Conservation (phyloP, 352 stramenopile species). For the Globisporangium nunn region DNA sequence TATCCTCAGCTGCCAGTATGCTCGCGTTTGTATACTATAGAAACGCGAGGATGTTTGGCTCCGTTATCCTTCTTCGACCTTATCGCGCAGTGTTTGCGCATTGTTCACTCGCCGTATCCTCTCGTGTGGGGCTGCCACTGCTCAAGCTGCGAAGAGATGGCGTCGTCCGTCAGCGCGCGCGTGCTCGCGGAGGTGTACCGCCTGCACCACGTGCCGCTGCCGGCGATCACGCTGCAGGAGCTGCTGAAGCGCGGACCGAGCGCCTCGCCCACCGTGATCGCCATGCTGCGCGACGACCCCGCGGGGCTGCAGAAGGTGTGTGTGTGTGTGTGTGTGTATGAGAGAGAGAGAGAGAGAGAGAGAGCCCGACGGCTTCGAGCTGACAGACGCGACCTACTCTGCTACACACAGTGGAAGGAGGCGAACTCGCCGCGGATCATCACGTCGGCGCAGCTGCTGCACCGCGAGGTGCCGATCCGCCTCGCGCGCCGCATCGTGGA, state of each 20-base stretch:
- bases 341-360: background rate
- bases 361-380: background rate
- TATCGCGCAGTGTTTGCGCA: no score
- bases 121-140: no score
- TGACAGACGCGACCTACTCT: no score
- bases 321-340: background rate
- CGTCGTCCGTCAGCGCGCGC: slow-evolving; percentile 40
- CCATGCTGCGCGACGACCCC: slow-evolving; percentile 44
- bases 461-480: slow-evolving; percentile 74
- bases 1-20: no score
- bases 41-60: no score
- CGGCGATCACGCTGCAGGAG: slow-evolving; percentile 72
- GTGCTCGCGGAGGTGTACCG: slow-evolving; percentile 78
- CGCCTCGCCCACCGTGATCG: slow-evolving; percentile 34
- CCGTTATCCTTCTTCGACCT: no score
- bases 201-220: slow-evolving; percentile 74
- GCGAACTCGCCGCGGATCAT: slow-evolving; percentile 65
- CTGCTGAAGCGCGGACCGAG: slow-evolving; percentile 60
- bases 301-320: slow-evolving; percentile 29
- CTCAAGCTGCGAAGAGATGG: slow-evolving; percentile 3
- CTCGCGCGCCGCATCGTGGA: slow-evolving; percentile 77
- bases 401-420: slow-evolving; percentile 36
- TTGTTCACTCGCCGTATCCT: no score
- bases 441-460: slow-evolving; percentile 69
- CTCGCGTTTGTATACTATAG: no score